phyloP scores from a whole-genome alignment of 306 rosid species.

The Morella rubra region DNA sequence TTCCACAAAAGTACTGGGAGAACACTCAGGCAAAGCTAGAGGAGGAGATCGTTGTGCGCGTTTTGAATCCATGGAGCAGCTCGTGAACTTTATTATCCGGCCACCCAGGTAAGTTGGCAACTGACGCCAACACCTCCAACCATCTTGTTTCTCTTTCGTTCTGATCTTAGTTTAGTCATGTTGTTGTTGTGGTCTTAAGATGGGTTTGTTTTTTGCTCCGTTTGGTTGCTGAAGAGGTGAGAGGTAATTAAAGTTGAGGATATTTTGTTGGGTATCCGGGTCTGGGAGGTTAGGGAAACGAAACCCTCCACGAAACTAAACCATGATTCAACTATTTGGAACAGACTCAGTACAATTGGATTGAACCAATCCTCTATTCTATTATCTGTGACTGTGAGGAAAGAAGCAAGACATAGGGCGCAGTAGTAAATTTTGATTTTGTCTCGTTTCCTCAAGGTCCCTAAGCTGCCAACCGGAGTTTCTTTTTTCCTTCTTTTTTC shows the following conservation, averaged over 20 bases:
- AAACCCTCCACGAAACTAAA: conserved; percentile 6
- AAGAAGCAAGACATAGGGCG: not conserved
- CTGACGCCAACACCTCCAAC: not conserved
- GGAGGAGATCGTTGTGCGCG: conserved; percentile 30
- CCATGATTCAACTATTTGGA: conserved; percentile 21
- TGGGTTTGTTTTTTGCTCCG: conserved; percentile 25
- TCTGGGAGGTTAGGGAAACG: conserved; percentile 5
- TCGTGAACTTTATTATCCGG: conserved; percentile 62
- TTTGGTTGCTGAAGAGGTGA: conserved; percentile 9
- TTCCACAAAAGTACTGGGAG: conserved; percentile 21
- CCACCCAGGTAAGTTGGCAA: conserved; percentile 47
- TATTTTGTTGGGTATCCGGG: conserved; percentile 15
- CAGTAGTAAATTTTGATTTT: not conserved
- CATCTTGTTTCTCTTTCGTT: not conserved
- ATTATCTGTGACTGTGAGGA: not conserved
- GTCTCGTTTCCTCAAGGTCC: not conserved
- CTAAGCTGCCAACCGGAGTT: not conserved
- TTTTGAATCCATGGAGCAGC: conserved; percentile 59
- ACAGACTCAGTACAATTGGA: conserved; percentile 1
- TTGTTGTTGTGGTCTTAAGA: conserved; percentile 5
- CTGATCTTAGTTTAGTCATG: conserved; percentile 5
- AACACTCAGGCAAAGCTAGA: conserved; percentile 5
- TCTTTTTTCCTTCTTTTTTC: not conserved
- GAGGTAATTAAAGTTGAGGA: conserved; percentile 13
- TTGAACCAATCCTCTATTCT: not conserved